Percentiles rank a stretch among this genome's conserved stretches.
These are phyloP conservation scores for Triticum timopheevii DNA, from an alignment of 176 grass and related monocot species.

Conservation along the genomic window DNA sequence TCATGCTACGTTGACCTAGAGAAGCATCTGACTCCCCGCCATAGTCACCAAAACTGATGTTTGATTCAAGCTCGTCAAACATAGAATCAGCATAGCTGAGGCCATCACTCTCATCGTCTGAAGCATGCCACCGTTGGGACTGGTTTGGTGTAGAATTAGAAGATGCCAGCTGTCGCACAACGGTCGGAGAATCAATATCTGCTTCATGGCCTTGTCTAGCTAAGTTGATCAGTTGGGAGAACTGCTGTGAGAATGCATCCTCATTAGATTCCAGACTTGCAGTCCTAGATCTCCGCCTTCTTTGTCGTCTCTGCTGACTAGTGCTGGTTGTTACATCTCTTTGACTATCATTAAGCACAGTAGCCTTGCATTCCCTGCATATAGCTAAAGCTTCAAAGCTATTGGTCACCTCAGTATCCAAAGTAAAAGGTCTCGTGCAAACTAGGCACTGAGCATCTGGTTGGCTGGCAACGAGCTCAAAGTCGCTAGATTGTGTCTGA, in stretches of 20 bases:
- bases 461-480: neutral
- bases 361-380: slow-evolving; percentile 29
- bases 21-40: slow-evolving; percentile 80
- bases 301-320: slow-evolving; percentile 29
- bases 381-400: slow-evolving; percentile 84
- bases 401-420: slow-evolving; percentile 60
- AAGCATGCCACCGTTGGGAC: slow-evolving; percentile 45
- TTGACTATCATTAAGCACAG: slow-evolving; percentile 41
- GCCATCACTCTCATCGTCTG: slow-evolving; percentile 57
- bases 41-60: slow-evolving; percentile 66
- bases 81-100: slow-evolving; percentile 46
- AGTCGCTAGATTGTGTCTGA: neutral
- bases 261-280: slow-evolving; percentile 39
- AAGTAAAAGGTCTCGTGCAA: slow-evolving; percentile 68
- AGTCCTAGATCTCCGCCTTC: slow-evolving; percentile 28
- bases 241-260: slow-evolving; percentile 53
- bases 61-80: slow-evolving; percentile 72
- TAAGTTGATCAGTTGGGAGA: slow-evolving; percentile 68
- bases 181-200: slow-evolving; percentile 27
- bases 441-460: slow-evolving; percentile 66
- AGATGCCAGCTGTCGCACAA: slow-evolving; percentile 17
- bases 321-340: slow-evolving; percentile 30
- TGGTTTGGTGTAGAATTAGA: slow-evolving; percentile 50
- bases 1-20: slow-evolving; percentile 44
- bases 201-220: slow-evolving; percentile 63